Evolutionary conservation across 257 asterid species (phyloP).

Genomic region (Lantana camara): DNA sequence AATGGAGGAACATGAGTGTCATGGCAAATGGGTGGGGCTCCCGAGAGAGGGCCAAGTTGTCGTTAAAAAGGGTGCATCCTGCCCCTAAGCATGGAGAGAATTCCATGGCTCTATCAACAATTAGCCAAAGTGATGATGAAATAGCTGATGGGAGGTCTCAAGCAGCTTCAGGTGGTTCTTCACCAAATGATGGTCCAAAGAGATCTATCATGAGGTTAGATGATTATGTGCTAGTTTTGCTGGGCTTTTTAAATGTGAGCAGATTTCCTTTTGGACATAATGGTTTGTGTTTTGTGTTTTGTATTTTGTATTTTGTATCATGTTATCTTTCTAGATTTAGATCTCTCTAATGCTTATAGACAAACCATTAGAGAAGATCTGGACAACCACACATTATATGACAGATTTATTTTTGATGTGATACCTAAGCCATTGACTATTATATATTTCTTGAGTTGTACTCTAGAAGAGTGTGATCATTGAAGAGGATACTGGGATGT

Average conservation of each 20-base stretch:
- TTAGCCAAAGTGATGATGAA: conserved; percentile 59
- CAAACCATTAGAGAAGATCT: not conserved
- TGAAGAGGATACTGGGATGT: not conserved
- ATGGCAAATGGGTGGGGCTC: conserved; percentile 68
- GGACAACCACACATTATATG: not conserved
- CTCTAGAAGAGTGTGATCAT: not conserved
- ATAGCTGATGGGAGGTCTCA: conserved; percentile 37
- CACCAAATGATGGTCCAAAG: conserved; percentile 51
- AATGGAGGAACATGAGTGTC: conserved; percentile 78
- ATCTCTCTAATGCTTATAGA: not conserved
- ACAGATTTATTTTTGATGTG: not conserved
- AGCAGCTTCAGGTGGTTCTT: conserved; percentile 59
- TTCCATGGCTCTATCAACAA: conserved; percentile 34
- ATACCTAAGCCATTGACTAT: not conserved
- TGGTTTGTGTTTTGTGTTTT: not conserved
- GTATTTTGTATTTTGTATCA: not conserved
- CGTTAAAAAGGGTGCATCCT: conserved; percentile 47
- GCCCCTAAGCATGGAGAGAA: conserved; percentile 43
- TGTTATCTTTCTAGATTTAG: not conserved
- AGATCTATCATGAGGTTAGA: conserved; percentile 61
- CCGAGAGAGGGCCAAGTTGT: conserved; percentile 51
- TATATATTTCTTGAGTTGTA: not conserved
- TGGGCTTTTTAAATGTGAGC: not conserved
- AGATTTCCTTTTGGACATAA: not conserved
- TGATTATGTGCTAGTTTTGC: conserved; percentile 2